Base-by-base conservation (phyloP, 1,284 basidiomycete genomes). In the Microbotryum violaceum region DNA sequence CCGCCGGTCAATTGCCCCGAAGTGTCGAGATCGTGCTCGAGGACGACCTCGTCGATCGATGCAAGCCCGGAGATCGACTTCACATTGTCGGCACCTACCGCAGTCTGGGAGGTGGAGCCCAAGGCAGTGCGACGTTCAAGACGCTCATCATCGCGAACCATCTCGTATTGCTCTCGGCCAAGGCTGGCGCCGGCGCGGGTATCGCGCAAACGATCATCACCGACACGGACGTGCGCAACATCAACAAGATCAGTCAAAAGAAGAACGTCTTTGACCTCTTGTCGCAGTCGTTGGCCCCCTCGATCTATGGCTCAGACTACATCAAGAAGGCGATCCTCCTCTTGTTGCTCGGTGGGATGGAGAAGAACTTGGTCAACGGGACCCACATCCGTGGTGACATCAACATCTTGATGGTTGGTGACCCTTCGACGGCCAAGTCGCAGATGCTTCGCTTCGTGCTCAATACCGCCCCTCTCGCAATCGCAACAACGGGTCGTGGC, bases 381-480 rank as follows among this genome's bases (percentile, higher is more conserved):
- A 97, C 94, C 7, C 96, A 98, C 74, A 97, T 98, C 73, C 88
- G 96, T 81, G 96, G 96, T 61, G 96, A 99, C 76, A 98, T 99
- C 82, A 99, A 99, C 78, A 82, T 98, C 72, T 84, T 98, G 72
- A 97, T 99, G 94, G 92, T 99, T 67, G 96, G 96, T 68, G 96
- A 99, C 77, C 96, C 96, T 4, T 91, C 88, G 16, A 98, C 96
- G 0, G 96, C 96, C 46, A 99, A 99, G 79, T 92, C 89, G 52
- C 96, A 99, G 75, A 82, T 99, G 76, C 81, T 99, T 53, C 88
- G 94, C 58, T 98, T 98, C 75, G 91, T 99, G 33, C 82, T 98
- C 65, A 88, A 91, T 72, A 97, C 91, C 9, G 96, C 96, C 5
- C 94, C 96, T 27, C 81, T 98, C 44, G 96, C 96, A 6, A 97